Evolutionary conservation across 31 red algal species (phyloP).

Genomic region (Endocladia muricata): DNA sequence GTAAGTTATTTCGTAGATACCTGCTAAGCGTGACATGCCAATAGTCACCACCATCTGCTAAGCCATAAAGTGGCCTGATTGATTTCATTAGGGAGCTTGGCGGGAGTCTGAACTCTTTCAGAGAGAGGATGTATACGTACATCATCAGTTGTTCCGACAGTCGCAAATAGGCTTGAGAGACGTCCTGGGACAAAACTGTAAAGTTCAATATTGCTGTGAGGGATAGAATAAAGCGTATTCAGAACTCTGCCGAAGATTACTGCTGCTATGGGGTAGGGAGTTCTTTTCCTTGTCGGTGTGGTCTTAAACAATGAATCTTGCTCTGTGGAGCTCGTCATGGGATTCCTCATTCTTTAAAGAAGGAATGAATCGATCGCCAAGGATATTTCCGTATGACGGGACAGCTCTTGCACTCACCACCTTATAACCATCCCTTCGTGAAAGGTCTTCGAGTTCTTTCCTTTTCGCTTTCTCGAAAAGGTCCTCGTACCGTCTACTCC

Average conservation of each 20-base stretch:
- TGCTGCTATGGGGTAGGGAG: neutral
- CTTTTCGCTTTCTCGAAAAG: too few relatives aligned
- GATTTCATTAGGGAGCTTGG: neutral
- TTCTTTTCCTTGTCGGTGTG: conserved; percentile 3
- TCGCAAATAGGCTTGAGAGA: conserved; percentile 14
- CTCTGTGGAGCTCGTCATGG: neutral
- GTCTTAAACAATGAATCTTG: conserved; percentile 1
- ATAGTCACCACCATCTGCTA: conserved; percentile 11
- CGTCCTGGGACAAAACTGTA: conserved; percentile 5
- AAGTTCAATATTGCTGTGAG: conserved; percentile 4
- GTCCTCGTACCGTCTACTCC: too few relatives aligned
- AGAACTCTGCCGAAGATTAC: neutral
- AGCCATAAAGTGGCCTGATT: conserved; percentile 3
- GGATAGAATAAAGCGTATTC: neutral
- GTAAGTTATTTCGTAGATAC: neutral
- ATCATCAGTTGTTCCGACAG: neutral
- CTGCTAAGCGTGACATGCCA: conserved; percentile 20
- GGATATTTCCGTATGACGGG: neutral
- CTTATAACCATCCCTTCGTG: too few relatives aligned
- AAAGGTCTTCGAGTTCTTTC: too few relatives aligned
- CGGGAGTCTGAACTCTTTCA: neutral
- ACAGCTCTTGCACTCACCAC: too few relatives aligned
- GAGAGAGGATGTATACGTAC: neutral
- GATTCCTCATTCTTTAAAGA: neutral
- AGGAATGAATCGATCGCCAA: conserved; percentile 4